phyloP scores from a whole-genome alignment of 345 rosid species.

The Populus davidiana region DNA sequence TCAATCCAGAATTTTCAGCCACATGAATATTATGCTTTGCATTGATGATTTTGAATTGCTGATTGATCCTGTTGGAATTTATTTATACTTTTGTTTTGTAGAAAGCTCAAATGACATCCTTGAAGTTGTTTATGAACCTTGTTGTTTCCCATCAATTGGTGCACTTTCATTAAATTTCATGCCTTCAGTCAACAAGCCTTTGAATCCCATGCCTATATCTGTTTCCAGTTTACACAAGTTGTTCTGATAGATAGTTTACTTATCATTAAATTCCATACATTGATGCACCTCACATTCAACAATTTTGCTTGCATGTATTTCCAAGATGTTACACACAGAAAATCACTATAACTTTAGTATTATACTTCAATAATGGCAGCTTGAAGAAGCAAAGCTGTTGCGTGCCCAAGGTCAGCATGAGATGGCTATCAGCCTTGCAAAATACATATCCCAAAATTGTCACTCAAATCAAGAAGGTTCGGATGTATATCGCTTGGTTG shows the following conservation, averaged over 20 bases:
- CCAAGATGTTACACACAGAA: neutral
- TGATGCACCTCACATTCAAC: neutral
- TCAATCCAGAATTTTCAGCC: neutral
- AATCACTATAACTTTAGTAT: neutral
- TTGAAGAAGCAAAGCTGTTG: conserved; percentile 93
- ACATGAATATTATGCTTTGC: neutral
- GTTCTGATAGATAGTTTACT: too few relatives aligned
- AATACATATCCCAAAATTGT: conserved; percentile 65
- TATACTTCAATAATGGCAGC: conserved; percentile 42
- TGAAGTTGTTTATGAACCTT: neutral
- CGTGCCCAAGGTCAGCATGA: conserved; percentile 92
- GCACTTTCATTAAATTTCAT: neutral
- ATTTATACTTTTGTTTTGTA: neutral
- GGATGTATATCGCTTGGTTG: conserved; percentile 75
- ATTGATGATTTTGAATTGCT: neutral
- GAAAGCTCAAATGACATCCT: neutral
- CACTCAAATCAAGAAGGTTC: conserved; percentile 60
- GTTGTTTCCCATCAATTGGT: neutral
- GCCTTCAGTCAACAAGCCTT: neutral
- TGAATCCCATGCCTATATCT: neutral
- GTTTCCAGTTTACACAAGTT: neutral
- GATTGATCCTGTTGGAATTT: neutral
- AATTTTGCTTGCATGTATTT: neutral
- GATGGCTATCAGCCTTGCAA: conserved; percentile 89
- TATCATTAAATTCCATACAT: neutral